Evolutionary conservation across 768 basidiomycete genomes (phyloP), one percentile per base, ranked within the genome.

Genomic region (Suillus brevipes): DNA sequence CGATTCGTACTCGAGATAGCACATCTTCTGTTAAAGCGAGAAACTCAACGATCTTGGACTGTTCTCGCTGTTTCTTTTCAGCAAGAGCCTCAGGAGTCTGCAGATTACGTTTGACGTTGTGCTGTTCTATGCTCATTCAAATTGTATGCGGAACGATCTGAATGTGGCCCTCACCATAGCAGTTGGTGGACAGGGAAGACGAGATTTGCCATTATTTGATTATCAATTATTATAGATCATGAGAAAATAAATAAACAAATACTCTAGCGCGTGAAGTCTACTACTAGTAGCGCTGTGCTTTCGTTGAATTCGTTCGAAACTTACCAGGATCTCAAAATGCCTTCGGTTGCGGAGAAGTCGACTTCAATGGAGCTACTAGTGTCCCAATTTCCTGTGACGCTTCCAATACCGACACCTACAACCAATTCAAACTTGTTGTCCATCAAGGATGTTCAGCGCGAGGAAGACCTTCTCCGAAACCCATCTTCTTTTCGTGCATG

Each of bases 381-480:
- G 16, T 78, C 82, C 4, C 75, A 83, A 55, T 95, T 99, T 73
- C 95, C 97, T 2, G 79, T 99, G 67, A 92, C 96, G 5, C 83
- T 85, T 61, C 97, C 97, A 20, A 79, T 90, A 61, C 97, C 97
- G 16, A 90, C 85, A 2, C 95, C 95, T 7, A 79, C 84, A 52
- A 91, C 90, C 0, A 87, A 95, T 71, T 84, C 92, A 9, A 81
- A 89, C 65, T 83, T 99, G 65, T 82, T 99, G 69, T 80, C 87
- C 8, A 78, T 86, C 47, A 83, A 86, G 61, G 95, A 98, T 76
- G 75, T 97, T 38, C 84, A 90, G 69, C 89, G 94, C 56, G 97
- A 97, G 80, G 97, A 99, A 77, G 96, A 99, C 78, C 85, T 99
- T 8, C 81, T 95, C 43, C 86, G 94, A 66, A 98, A 98, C 76